These are phyloP conservation scores for Bjerkandera adusta DNA, from an alignment of 1,284 basidiomycete species.

Conservation along the genomic window DNA sequence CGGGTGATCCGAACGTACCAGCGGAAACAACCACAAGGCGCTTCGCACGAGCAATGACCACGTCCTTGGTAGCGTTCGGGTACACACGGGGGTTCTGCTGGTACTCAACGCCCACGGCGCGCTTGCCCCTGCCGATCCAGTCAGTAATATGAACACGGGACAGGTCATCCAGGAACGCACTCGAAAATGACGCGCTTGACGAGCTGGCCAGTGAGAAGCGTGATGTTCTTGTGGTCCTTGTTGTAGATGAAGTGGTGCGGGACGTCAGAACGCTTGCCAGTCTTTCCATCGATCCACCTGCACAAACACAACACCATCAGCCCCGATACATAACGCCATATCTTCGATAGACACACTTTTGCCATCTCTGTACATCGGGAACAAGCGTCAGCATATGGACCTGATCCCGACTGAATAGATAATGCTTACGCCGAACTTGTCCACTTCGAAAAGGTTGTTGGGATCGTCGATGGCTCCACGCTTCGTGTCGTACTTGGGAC, in stretches of 20 bases:
- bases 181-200: conserved; percentile 28
- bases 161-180: conserved; percentile 11
- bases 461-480: conserved; percentile 14
- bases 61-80: conserved; percentile 19
- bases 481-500: conserved; percentile 11
- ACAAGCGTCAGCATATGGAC: not conserved
- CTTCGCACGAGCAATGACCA: conserved; percentile 33
- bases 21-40: conserved; percentile 48
- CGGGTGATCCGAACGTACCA: conserved; percentile 30
- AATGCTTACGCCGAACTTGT: conserved; percentile 17
- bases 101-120: conserved; percentile 59
- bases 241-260: conserved; percentile 58
- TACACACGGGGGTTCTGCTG: conserved; percentile 32
- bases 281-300: conserved; percentile 43
- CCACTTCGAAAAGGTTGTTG: conserved; percentile 17
- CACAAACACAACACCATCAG: conserved; percentile 14
- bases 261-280: conserved; percentile 53
- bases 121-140: conserved; percentile 16
- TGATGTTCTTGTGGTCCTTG: conserved; percentile 28
- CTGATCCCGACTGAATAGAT: not conserved
- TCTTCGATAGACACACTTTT: conserved; percentile 23
- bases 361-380: conserved; percentile 3
- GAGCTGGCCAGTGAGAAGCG: conserved; percentile 22
- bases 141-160: not conserved
- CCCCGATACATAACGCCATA: not conserved